Base-by-base conservation (phyloP, 345 rosid species). In the Eucalyptus erythrocorys region DNA sequence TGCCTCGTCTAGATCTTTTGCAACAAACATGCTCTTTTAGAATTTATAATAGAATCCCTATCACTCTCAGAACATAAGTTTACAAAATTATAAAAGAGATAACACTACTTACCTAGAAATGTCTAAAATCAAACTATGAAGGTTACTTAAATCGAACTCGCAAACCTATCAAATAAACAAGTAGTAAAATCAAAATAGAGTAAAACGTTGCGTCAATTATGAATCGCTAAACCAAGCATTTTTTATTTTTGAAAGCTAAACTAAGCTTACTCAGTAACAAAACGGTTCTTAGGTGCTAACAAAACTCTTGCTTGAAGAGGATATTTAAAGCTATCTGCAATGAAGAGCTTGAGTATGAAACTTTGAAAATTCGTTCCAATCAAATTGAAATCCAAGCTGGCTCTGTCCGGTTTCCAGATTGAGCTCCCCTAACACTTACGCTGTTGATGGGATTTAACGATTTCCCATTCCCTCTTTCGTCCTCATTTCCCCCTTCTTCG, bases 151-250 rank as follows among this genome's bases (percentile, higher is more conserved):
- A 55, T 55, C 3, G 3, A 55, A 55, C 30, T 55, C 0, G 0
- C 30, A 55, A 24, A 22, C 61, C 61, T 55, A 55, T 24, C 61
- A 55, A 55, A 10, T 55, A 55, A 55, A 55, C 0, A 0, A 55
- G 30, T 10, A 55, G 2, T 55, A 55, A 55, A 22, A 55, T 55
- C 6, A 55, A 55, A 55, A 55, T 55, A 22, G 61, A 55, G 0
- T 55, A 9, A 55, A 55, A 55, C 0, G 1, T 30, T 10, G 24
- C 0, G 1, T 55, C 3, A 55, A 55, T 10, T 24, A 55, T 55
- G 6, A 55, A 24, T 55, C 0, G 6, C 61, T 9, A 55, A 55
- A 55, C 3, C 13, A 4, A 24, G 13, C 61, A 0, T 19, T 51
- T 19, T 50, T 55, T 49, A 0, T 7, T 1, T 22, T 8, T 4